Evolutionary conservation across 2,329 filamentous ascomycete species (phyloP), one percentile per base, ranked within the genome.

Genomic region (Chalaropsis ovoidea): DNA sequence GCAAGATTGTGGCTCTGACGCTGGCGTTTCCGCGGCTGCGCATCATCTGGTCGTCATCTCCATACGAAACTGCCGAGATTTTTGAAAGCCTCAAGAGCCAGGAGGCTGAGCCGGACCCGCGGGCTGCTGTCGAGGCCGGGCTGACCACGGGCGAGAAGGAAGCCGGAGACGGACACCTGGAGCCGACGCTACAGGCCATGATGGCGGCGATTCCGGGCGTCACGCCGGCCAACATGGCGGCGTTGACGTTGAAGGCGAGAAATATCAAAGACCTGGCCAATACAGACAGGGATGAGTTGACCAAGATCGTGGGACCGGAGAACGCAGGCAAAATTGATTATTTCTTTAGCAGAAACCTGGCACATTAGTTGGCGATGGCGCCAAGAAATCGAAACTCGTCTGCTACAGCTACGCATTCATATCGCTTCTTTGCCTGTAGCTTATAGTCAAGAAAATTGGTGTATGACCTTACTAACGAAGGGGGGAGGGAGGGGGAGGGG

Each of bases 31-130:
- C 94, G 0, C 85, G 85, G 24, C 81, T 99, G 61, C 87, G 90
- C 69, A 88, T 99, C 70, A 90, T 99, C 70, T 99, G 94, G 94
- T 94, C 89, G 8, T 89, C 85, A 8, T 91, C 87, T 11, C 93
- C 94, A 0, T 96, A 95, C 73, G 92, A 99, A 75, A 97, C 94
- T 0, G 94, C 94, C 0, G 92, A 97, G 77, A 97, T 99, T 68
- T 97, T 99, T 73, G 87, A 92, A 71, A 87, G 90, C 70, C 82
- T 99, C 65, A 99, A 99, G 78, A 88, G 90, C 70, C 87, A 91
- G 71, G 88, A 93, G 70, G 81, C 86, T 2, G 94, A 99, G 75
- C 94, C 94, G 0, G 92, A 99, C 73, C 94, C 94, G 0, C 81
- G 95, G 43, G 85, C 85, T 2, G 94, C 94, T 0, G 91, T 96